These are phyloP conservation scores for Irpex sp. DNA, from an alignment of 1,284 basidiomycete genomes.

Conservation along the genomic window DNA sequence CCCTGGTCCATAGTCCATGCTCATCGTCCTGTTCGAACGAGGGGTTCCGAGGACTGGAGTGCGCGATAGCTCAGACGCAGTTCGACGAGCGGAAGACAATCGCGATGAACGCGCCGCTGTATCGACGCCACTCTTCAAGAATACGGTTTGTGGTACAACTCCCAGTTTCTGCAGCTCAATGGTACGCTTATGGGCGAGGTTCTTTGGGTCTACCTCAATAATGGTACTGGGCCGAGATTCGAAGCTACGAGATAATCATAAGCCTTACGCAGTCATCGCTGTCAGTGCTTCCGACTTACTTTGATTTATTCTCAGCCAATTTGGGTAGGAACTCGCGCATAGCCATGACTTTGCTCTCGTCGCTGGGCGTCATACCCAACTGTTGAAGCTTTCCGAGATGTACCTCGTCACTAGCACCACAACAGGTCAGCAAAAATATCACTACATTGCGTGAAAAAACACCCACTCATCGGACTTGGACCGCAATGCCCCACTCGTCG, in stretches of 20 bases:
- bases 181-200: conserved; percentile 35
- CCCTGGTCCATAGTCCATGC: conserved; percentile 33
- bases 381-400: conserved; percentile 72
- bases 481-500: conserved; percentile 42
- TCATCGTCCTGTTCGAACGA: conserved; percentile 39
- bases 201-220: conserved; percentile 57
- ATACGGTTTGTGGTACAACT: conserved; percentile 94
- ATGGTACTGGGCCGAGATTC: conserved; percentile 55
- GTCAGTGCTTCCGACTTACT: conserved; percentile 31
- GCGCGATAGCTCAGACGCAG: conserved; percentile 32
- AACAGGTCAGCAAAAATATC: conserved; percentile 9
- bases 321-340: conserved; percentile 88
- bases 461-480: conserved; percentile 69
- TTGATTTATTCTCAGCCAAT: conserved; percentile 64
- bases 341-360: conserved; percentile 78
- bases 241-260: conserved; percentile 38
- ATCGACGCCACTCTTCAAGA: conserved; percentile 61
- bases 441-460: conserved; percentile 1
- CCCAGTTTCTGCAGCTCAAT: conserved; percentile 79
- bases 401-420: conserved; percentile 57
- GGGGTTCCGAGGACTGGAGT: conserved; percentile 42
- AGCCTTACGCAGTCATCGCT: neutral
- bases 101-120: conserved; percentile 36
- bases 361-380: conserved; percentile 73
- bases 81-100: conserved; percentile 30